Evolutionary conservation across 164 flowering plant genomes (phyloP).

Genomic region (Vitis rotundifolia): DNA sequence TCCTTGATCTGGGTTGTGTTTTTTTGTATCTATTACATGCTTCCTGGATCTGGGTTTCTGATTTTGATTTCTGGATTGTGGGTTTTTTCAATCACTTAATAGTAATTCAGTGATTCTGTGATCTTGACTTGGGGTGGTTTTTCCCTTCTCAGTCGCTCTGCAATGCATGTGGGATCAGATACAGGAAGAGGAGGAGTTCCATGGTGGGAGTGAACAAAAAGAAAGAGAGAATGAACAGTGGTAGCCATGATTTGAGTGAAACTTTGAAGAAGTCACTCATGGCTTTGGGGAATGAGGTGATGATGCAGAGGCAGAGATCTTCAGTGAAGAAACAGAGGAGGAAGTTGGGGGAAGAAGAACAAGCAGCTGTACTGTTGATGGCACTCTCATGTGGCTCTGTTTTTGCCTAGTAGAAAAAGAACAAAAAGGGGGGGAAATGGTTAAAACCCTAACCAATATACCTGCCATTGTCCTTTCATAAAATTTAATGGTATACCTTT

Average conservation of each 20-base stretch:
- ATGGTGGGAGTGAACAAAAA: conserved; percentile 6
- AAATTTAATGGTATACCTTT: too few relatives aligned
- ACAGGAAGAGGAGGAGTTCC: conserved; percentile 35
- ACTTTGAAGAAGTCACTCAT: conserved; percentile 25
- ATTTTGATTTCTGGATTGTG: conserved; percentile 5
- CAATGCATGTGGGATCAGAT: conserved; percentile 57
- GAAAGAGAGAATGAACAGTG: conserved; percentile 8
- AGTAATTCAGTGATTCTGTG: not conserved
- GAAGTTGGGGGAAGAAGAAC: conserved; percentile 54
- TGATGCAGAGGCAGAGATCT: conserved; percentile 31
- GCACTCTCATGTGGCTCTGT: conserved; percentile 52
- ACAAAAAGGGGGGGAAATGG: not conserved
- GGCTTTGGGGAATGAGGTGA: conserved; percentile 25
- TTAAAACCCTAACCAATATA: not conserved
- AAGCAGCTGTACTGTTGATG: conserved; percentile 58
- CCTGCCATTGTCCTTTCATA: not conserved
- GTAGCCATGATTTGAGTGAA: conserved; percentile 3
- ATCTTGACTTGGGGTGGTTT: not conserved
- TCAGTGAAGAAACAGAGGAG: conserved; percentile 33
- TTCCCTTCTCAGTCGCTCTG: conserved; percentile 40
- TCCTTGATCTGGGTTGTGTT: not conserved
- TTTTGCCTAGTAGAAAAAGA: conserved; percentile 26
- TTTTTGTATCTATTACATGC: not conserved
- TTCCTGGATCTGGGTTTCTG: conserved; percentile 1
- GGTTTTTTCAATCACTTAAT: not conserved